These are phyloP conservation scores for Ascomycota sp. DNA, from an alignment of 2,329 filamentous ascomycete genomes.

Conservation along the genomic window DNA sequence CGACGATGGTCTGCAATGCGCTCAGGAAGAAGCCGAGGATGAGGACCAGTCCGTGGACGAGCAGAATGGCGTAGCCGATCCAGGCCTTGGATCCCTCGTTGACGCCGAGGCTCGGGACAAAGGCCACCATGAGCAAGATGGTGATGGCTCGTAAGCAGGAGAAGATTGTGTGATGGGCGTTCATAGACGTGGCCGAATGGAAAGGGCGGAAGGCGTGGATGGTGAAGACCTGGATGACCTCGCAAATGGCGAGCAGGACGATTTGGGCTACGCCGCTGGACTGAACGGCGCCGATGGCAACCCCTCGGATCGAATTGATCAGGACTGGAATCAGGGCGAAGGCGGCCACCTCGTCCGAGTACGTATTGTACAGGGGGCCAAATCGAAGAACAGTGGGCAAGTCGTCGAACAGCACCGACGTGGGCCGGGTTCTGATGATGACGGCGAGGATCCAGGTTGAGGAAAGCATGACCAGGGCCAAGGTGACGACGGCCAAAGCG, in stretches of 20 bases:
- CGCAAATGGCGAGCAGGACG: conserved; percentile 79
- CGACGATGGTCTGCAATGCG: conserved; percentile 72
- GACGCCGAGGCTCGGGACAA: conserved; percentile 65
- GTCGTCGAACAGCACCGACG: conserved; percentile 82
- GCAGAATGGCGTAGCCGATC: conserved; percentile 81
- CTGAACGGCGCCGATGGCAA: conserved; percentile 84
- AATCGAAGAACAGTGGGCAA: conserved; percentile 75
- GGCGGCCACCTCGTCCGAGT: conserved; percentile 76
- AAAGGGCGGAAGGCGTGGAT: conserved; percentile 82
- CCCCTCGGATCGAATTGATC: conserved; percentile 66
- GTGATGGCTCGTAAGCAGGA: conserved; percentile 56
- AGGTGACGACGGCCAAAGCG: conserved; percentile 52
- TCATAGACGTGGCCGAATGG: conserved; percentile 86
- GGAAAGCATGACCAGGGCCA: conserved; percentile 53
- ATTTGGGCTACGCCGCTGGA: conserved; percentile 85
- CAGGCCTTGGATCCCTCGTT: conserved; percentile 68
- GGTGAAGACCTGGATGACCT: conserved; percentile 75
- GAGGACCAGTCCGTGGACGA: conserved; percentile 68
- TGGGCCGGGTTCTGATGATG: conserved; percentile 61
- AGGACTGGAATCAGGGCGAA: conserved; percentile 78
- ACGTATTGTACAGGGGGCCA: conserved; percentile 91
- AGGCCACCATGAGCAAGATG: conserved; percentile 59
- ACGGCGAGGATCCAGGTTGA: conserved; percentile 62
- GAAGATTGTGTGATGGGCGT: conserved; percentile 80
- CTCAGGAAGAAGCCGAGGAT: conserved; percentile 89